A percentile compares a stretch with the other conserved stretches of the same genome.
Conservation (phyloP, 352 stramenopile genomes). For the Peronospora destructor region DNA sequence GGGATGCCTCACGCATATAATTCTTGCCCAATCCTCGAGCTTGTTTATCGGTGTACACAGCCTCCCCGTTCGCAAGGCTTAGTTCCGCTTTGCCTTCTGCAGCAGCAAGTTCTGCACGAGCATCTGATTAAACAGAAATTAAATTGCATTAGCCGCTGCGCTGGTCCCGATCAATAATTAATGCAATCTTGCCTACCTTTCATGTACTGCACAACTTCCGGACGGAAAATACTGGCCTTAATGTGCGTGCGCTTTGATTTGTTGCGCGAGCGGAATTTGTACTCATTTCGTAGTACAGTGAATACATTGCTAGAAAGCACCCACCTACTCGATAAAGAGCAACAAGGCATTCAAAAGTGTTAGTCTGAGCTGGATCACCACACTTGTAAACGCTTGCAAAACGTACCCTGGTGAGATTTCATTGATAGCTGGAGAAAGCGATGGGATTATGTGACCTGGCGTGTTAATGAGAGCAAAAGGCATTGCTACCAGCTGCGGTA, state of each 20-base stretch:
- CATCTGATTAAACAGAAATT: slow-evolving; percentile 21
- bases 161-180: neutral
- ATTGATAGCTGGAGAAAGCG: slow-evolving; percentile 77
- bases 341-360: slow-evolving; percentile 1
- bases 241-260: slow-evolving; percentile 61
- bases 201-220: slow-evolving; percentile 75
- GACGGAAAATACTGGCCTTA: slow-evolving; percentile 57
- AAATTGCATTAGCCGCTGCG: slow-evolving; percentile 4
- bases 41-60: slow-evolving; percentile 72
- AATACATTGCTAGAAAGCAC: slow-evolving; percentile 88
- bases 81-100: slow-evolving; percentile 38
- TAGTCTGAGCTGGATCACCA: neutral
- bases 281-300: slow-evolving; percentile 83
- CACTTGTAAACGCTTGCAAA: neutral
- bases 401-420: slow-evolving; percentile 68
- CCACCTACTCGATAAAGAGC: slow-evolving; percentile 48
- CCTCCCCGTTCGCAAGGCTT: slow-evolving; percentile 34
- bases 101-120: slow-evolving; percentile 29
- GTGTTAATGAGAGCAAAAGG: slow-evolving; percentile 76
- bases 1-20: slow-evolving; percentile 70
- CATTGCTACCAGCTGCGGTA: slow-evolving; percentile 84
- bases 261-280: slow-evolving; percentile 83
- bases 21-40: slow-evolving; percentile 74
- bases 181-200: slow-evolving; percentile 30
- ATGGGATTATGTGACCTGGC: slow-evolving; percentile 62